phyloP scores from a whole-genome alignment of 495 filamentous ascomycete species.

The Hypomontagnella monticulosa region DNA sequence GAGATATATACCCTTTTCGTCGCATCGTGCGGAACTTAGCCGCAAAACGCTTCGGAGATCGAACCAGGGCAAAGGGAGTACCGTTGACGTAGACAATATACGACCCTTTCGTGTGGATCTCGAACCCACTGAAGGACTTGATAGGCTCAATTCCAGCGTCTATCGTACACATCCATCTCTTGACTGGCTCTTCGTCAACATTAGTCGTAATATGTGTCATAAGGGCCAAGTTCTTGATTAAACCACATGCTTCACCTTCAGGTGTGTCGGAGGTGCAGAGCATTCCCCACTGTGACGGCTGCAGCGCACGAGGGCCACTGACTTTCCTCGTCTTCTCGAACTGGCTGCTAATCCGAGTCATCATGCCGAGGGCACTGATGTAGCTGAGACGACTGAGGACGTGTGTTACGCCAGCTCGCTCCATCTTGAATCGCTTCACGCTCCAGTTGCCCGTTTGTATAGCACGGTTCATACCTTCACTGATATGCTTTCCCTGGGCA shows the following conservation, averaged over 20 bases:
- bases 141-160: slow-evolving; percentile 67
- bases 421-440: slow-evolving; percentile 97
- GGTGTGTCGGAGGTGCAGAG: slow-evolving; percentile 96
- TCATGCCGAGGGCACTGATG: slow-evolving; percentile 98
- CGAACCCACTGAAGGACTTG: slow-evolving; percentile 72
- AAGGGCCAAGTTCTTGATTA: slow-evolving; percentile 97
- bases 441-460: slow-evolving; percentile 98
- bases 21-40: slow-evolving; percentile 83
- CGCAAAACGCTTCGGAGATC: slow-evolving; percentile 83
- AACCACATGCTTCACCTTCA: slow-evolving; percentile 96
- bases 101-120: slow-evolving; percentile 82
- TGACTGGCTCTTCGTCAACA: slow-evolving; percentile 88
- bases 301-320: slow-evolving; percentile 90
- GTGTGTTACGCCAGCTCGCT: slow-evolving; percentile 95
- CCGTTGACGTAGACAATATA: slow-evolving; percentile 96
- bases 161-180: slow-evolving; percentile 82
- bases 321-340: slow-evolving; percentile 99
- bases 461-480: slow-evolving; percentile 87
- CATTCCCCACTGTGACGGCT: slow-evolving; percentile 98
- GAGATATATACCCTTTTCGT: slow-evolving; percentile 86
- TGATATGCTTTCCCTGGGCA: slow-evolving; percentile 82
- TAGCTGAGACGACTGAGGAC: slow-evolving; percentile 95
- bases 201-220: slow-evolving; percentile 99
- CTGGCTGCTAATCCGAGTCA: slow-evolving; percentile 98
- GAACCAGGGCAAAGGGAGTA: slow-evolving; percentile 85